Conservation (phyloP, 140 eudicot genomes). For the Cichorium intybus region DNA sequence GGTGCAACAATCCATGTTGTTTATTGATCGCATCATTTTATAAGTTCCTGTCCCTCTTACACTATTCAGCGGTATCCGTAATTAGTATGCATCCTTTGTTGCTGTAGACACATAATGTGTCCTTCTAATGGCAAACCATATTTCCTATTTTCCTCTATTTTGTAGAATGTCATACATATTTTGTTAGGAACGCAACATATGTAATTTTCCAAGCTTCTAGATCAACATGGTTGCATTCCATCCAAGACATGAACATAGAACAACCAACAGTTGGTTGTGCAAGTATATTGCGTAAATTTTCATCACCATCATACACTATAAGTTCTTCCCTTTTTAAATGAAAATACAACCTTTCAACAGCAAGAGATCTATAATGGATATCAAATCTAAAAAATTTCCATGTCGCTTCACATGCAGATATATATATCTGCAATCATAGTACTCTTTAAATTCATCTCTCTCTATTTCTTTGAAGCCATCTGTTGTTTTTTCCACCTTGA, state of each 20-base stretch:
- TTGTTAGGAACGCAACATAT: not conserved
- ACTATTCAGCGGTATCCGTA: too few relatives aligned
- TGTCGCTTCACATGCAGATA: constrained; percentile 4
- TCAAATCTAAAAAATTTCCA: not conserved
- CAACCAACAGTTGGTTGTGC: not conserved
- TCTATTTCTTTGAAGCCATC: not conserved
- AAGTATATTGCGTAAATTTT: not conserved
- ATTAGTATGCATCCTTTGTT: too few relatives aligned
- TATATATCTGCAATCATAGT: too few relatives aligned
- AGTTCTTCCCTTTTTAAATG: not conserved
- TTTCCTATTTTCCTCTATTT: not conserved
- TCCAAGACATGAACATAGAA: not conserved
- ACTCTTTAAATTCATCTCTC: too few relatives aligned
- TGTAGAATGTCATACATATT: not conserved
- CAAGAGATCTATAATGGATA: not conserved
- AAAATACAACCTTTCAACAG: not conserved
- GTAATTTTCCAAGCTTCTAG: not conserved
- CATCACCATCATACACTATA: not conserved
- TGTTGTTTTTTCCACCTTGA: too few relatives aligned
- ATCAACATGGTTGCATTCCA: not conserved
- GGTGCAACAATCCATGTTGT: too few relatives aligned
- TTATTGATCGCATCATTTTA: too few relatives aligned
- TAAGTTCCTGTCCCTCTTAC: too few relatives aligned
- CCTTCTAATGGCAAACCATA: not conserved
- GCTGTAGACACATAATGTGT: not conserved